phyloP scores from a whole-genome alignment of 2,329 filamentous ascomycete genomes.

The Paecilomyces dactylethromorphus region DNA sequence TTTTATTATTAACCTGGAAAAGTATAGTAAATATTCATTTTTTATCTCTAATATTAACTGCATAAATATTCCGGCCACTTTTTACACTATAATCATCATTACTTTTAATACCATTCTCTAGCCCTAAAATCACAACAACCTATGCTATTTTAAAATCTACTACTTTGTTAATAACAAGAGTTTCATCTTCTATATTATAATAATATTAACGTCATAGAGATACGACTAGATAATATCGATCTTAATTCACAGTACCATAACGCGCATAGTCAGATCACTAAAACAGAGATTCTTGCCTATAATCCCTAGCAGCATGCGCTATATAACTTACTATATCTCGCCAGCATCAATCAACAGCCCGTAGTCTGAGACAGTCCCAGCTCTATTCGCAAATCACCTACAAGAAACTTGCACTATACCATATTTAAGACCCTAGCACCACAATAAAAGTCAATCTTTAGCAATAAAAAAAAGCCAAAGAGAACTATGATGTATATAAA shows the following conservation, averaged over 20 bases:
- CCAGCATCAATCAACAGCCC: slow-evolving; percentile 36
- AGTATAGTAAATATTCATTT: slow-evolving; percentile 90
- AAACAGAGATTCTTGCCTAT: slow-evolving; percentile 57
- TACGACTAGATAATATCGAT: slow-evolving; percentile 90
- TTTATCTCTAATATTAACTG: slow-evolving; percentile 78
- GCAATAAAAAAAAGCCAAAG: slow-evolving; percentile 23
- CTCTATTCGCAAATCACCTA: slow-evolving; percentile 56
- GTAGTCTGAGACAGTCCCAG: slow-evolving; percentile 31
- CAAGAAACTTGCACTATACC: slow-evolving; percentile 74
- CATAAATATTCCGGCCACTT: slow-evolving; percentile 79
- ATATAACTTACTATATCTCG: slow-evolving; percentile 34
- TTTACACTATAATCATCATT: slow-evolving; percentile 53
- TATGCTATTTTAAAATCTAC: slow-evolving; percentile 83
- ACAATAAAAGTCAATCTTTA: slow-evolving; percentile 31
- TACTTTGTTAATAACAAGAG: slow-evolving; percentile 69
- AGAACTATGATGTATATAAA: too few species aligned
- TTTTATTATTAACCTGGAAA: slow-evolving; percentile 75
- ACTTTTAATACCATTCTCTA: slow-evolving; percentile 41
- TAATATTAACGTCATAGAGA: slow-evolving; percentile 69
- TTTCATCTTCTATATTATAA: slow-evolving; percentile 60
- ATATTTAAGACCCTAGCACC: slow-evolving; percentile 81
- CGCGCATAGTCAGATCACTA: slow-evolving; percentile 35
- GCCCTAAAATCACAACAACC: slow-evolving; percentile 78
- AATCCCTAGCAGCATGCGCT: slow-evolving; percentile 47
- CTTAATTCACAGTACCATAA: slow-evolving; percentile 55